These are phyloP conservation scores for Gymnopilus dilepis DNA, from an alignment of 768 basidiomycete species.

Conservation along the genomic window DNA sequence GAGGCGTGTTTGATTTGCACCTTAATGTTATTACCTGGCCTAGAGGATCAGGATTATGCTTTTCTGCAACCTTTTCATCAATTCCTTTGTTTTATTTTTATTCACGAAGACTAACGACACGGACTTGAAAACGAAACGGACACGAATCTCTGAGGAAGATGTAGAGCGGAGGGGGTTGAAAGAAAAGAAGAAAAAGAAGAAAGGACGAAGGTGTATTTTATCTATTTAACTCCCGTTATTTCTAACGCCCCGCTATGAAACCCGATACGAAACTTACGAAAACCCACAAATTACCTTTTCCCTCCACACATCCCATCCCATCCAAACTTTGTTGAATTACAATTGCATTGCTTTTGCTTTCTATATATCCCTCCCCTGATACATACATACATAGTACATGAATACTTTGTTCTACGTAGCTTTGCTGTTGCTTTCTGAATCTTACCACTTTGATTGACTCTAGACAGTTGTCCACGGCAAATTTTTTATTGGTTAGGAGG, in stretches of 20 bases:
- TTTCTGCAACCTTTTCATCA: too few relatives aligned
- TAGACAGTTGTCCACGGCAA: too few relatives aligned
- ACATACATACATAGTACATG: too few relatives aligned
- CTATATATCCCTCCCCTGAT: neutral
- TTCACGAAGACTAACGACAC: constrained; percentile 1
- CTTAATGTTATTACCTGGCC: neutral
- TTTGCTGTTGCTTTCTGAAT: too few relatives aligned
- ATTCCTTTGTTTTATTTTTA: neutral
- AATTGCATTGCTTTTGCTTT: neutral
- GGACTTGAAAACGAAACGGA: neutral
- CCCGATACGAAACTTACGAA: constrained; percentile 3
- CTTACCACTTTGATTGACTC: too few relatives aligned
- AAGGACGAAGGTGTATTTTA: constrained; percentile 15
- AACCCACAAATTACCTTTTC: too few relatives aligned
- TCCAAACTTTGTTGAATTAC: neutral
- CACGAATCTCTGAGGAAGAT: neutral
- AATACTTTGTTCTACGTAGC: too few relatives aligned
- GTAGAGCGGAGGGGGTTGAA: neutral
- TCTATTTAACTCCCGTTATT: constrained; percentile 17
- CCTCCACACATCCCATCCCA: too few relatives aligned
- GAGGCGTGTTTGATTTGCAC: neutral
- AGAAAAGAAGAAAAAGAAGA: neutral
- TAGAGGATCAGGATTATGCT: neutral
- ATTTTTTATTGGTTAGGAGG: too few relatives aligned
- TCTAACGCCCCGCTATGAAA: constrained; percentile 12